These are phyloP conservation scores for Tuctoria greenei DNA, from an alignment of 176 grass and related monocot species.

Conservation along the genomic window DNA sequence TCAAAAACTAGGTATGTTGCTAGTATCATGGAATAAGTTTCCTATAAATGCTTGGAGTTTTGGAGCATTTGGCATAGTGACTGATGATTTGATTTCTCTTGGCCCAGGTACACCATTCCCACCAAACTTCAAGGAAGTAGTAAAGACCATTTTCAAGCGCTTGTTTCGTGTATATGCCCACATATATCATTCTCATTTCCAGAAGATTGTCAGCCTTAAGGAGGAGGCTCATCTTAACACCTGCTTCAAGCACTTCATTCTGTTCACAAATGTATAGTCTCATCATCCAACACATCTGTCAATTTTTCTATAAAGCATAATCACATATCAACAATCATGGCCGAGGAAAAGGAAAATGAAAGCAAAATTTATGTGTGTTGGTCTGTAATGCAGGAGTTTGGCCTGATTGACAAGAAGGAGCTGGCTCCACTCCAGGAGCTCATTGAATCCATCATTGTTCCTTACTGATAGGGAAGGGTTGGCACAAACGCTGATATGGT, in stretches of 20 bases:
- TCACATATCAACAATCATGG: not conserved
- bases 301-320: not conserved
- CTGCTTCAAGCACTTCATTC: slow-evolving; percentile 99
- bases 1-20: slow-evolving; percentile 82
- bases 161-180: slow-evolving; percentile 96
- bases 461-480: slow-evolving; percentile 48
- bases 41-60: not conserved
- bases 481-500: not conserved
- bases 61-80: not conserved
- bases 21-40: slow-evolving; percentile 1
- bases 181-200: slow-evolving; percentile 93
- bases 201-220: slow-evolving; percentile 99
- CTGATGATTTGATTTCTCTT: slow-evolving; percentile 16
- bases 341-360: not conserved
- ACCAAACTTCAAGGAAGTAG: slow-evolving; percentile 93
- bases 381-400: slow-evolving; percentile 68
- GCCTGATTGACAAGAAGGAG: slow-evolving; percentile 94
- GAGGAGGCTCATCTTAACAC: slow-evolving; percentile 99
- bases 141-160: slow-evolving; percentile 97
- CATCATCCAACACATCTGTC: not conserved
- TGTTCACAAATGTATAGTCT: slow-evolving; percentile 76
- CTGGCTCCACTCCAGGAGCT: slow-evolving; percentile 93
- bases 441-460: slow-evolving; percentile 93
- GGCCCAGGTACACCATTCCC: slow-evolving; percentile 88
- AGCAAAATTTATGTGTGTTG: slow-evolving; percentile 5